A percentile compares a stretch with the other conserved stretches of the same genome.
Evolutionary conservation across 768 basidiomycete species (phyloP).

Genomic region (Termitomyces sp.): DNA sequence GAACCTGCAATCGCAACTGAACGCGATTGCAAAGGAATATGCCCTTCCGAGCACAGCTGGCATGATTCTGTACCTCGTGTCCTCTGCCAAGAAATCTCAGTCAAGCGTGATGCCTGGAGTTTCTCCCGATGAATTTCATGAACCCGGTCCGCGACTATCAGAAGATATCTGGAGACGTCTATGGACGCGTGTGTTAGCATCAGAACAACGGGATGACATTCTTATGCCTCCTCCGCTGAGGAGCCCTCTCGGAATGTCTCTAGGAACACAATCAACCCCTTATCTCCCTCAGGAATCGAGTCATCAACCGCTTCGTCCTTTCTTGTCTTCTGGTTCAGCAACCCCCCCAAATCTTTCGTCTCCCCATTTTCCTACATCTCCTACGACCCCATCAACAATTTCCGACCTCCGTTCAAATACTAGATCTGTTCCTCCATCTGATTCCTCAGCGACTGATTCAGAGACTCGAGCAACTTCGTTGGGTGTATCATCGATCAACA

Average conservation of each 20-base stretch:
- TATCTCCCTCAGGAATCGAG: conserved; percentile 28
- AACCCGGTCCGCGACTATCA: conserved; percentile 76
- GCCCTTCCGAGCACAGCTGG: conserved; percentile 84
- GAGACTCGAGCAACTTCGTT: conserved; percentile 53
- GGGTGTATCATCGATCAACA: conserved; percentile 20
- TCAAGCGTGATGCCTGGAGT: conserved; percentile 7
- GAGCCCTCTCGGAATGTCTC: conserved; percentile 32
- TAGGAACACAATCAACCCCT: conserved; percentile 36
- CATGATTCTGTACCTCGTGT: conserved; percentile 75
- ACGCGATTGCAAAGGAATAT: conserved; percentile 90
- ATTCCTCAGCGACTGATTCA: conserved; percentile 36
- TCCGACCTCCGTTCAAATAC: conserved; percentile 42
- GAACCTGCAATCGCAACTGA: conserved; percentile 75
- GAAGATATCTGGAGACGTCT: conserved; percentile 85
- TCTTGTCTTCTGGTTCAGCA: conserved; percentile 38
- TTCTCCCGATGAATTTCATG: conserved; percentile 30
- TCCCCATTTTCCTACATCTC: conserved; percentile 38
- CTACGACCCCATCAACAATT: conserved; percentile 47
- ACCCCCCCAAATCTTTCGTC: conserved; percentile 27
- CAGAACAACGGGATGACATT: conserved; percentile 49
- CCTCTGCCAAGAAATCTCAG: conserved; percentile 15
- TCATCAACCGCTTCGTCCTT: conserved; percentile 34
- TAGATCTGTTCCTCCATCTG: conserved; percentile 45
- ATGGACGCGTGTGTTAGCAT: conserved; percentile 67
- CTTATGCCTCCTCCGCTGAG: conserved; percentile 24